phyloP scores from a whole-genome alignment of 78 protist species.

The Blattamonas nauphoetae region DNA sequence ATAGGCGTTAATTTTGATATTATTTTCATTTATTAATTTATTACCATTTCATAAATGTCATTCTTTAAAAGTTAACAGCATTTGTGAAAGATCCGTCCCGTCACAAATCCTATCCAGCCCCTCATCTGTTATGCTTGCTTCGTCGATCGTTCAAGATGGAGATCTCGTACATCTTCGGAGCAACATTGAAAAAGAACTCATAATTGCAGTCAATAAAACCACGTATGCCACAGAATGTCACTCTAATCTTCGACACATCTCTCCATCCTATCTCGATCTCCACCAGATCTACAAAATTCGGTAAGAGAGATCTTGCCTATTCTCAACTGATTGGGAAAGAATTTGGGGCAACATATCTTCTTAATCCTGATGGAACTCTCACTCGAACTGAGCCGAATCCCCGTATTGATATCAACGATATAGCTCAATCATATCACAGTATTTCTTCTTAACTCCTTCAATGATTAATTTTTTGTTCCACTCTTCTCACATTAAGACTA shows the following conservation, averaged over 20 bases:
- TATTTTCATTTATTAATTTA: too few species aligned
- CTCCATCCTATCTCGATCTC: neutral
- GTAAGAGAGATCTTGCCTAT: neutral
- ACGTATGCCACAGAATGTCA: neutral
- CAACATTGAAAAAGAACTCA: neutral
- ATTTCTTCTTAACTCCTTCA: neutral
- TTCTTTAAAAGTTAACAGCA: too few species aligned
- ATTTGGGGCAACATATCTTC: neutral
- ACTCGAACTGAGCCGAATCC: neutral
- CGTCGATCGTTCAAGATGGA: neutral
- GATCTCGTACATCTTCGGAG: neutral
- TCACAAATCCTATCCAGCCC: too few species aligned
- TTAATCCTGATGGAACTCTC: neutral
- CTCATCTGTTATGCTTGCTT: too few species aligned
- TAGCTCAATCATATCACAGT: neutral
- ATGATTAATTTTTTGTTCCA: conserved; percentile 7
- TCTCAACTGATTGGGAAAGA: neutral
- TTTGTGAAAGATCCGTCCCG: too few species aligned
- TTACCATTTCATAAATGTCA: too few species aligned
- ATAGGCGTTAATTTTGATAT: too few species aligned
- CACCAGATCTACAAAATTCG: neutral
- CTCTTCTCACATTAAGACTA: neutral
- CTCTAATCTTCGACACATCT: neutral
- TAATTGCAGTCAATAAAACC: neutral
- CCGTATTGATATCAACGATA: neutral